Conservation (phyloP, 2,329 filamentous ascomycete genomes). For the Hirsutella minnesotensis region DNA sequence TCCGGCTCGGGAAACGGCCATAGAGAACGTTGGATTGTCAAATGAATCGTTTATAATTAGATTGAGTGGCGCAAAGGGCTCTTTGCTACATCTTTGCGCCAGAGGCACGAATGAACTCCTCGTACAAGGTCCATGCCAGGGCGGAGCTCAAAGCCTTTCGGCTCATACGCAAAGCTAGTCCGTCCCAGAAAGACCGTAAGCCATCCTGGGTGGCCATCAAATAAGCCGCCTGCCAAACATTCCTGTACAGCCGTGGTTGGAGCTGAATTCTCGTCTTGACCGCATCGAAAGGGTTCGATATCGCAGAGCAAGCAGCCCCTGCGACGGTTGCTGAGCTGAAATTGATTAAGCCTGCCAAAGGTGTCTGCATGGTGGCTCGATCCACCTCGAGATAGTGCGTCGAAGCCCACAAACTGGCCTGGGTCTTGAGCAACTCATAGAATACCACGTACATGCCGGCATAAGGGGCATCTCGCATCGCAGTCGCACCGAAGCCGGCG, state of each 20-base stretch:
- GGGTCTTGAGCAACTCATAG: constrained; percentile 74
- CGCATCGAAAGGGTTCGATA: constrained; percentile 95
- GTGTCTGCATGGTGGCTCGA: constrained; percentile 15
- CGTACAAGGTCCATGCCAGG: constrained; percentile 95
- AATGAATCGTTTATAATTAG: no score
- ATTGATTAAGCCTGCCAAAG: constrained; percentile 55
- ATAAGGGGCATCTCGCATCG: constrained; percentile 89
- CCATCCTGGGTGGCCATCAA: constrained; percentile 79
- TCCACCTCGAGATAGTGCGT: constrained; percentile 4
- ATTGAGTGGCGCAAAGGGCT: background rate
- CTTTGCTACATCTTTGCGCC: background rate
- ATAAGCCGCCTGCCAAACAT: constrained; percentile 65
- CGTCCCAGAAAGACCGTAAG: constrained; percentile 68
- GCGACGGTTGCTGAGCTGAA: constrained; percentile 74
- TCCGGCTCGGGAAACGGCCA: no score
- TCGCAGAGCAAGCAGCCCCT: constrained; percentile 68
- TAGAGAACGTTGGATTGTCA: no score
- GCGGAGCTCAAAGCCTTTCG: constrained; percentile 88
- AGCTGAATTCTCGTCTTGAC: constrained; percentile 93
- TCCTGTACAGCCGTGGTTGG: constrained; percentile 70
- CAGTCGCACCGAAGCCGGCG: constrained; percentile 84
- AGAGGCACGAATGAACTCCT: constrained; percentile 68
- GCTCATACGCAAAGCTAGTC: constrained; percentile 73
- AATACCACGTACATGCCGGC: constrained; percentile 89
- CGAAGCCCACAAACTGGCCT: constrained; percentile 26